Evolutionary conservation across 75 land plant species (phyloP).

Genomic region (Selaginella moellendorffii): DNA sequence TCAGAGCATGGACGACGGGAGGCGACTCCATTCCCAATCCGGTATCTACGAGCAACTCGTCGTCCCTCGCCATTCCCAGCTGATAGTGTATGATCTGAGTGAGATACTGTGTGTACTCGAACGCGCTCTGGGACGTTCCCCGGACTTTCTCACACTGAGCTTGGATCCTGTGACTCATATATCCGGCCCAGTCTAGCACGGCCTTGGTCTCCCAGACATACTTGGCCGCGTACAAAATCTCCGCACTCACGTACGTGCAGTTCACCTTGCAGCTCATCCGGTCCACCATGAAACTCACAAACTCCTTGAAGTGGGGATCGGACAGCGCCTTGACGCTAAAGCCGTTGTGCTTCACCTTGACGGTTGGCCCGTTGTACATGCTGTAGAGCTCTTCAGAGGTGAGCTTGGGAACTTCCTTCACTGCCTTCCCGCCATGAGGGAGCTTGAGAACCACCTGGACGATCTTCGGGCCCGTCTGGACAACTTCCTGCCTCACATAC

Average conservation of each 20-base stretch:
- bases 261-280: conserved; percentile 5
- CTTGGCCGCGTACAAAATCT: conserved; percentile 4
- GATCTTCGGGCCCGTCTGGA: neutral
- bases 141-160: conserved; percentile 2
- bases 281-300: conserved; percentile 7
- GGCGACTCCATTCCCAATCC: neutral
- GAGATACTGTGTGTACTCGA: conserved; percentile 6
- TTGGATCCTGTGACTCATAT: conserved; percentile 3
- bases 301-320: conserved; percentile 4
- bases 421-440: neutral
- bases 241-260: neutral
- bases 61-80: neutral
- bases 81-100: conserved; percentile 1
- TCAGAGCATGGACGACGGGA: neutral
- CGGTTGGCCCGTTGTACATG: neutral
- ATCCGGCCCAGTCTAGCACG: conserved; percentile 5
- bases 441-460: neutral
- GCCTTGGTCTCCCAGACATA: conserved; percentile 4
- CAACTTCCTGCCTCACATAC: neutral
- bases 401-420: conserved; percentile 5
- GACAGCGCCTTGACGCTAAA: neutral
- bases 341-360: conserved; percentile 9
- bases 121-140: neutral
- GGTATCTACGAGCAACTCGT: neutral
- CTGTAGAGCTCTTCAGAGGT: neutral